Conservation (phyloP, 306 rosid species). For the Nissolia schottii region DNA sequence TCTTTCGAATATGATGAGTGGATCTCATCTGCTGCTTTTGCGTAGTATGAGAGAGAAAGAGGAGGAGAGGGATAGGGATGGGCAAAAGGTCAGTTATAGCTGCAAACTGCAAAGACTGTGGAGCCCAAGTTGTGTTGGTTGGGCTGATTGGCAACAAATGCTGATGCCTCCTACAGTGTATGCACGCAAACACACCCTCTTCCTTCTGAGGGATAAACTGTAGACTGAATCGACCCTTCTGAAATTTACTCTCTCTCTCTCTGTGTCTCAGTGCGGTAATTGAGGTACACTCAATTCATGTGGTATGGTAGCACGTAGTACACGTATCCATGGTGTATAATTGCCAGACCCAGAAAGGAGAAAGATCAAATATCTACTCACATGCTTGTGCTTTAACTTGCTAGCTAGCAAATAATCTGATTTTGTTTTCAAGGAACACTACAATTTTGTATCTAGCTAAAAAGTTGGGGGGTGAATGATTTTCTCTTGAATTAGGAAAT, state of each 20-base stretch:
- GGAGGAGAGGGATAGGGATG: background rate
- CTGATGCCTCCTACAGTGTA: slow-evolving; percentile 40
- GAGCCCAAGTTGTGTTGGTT: slow-evolving; percentile 39
- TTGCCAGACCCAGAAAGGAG: too few relatives aligned
- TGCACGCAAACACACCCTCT: background rate
- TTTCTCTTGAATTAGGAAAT: too few relatives aligned
- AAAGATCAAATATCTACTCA: too few relatives aligned
- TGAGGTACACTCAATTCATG: slow-evolving; percentile 8
- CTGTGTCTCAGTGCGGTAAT: background rate
- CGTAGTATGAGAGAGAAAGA: background rate
- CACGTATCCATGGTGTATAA: background rate
- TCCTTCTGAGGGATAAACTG: slow-evolving; percentile 41
- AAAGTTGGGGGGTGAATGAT: too few relatives aligned
- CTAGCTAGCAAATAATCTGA: too few relatives aligned
- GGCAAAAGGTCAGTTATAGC: slow-evolving; percentile 27
- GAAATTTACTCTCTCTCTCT: background rate
- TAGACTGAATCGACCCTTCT: slow-evolving; percentile 60
- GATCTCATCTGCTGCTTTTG: too few relatives aligned
- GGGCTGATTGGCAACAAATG: slow-evolving; percentile 38
- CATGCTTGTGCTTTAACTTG: too few relatives aligned
- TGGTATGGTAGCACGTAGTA: background rate
- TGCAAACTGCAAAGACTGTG: slow-evolving; percentile 34
- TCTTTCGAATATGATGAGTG: too few relatives aligned
- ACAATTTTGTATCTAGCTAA: too few relatives aligned
- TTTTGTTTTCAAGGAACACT: too few relatives aligned